Evolutionary conservation across 1,284 basidiomycete genomes (phyloP).

Genomic region (Meira nashicola): DNA sequence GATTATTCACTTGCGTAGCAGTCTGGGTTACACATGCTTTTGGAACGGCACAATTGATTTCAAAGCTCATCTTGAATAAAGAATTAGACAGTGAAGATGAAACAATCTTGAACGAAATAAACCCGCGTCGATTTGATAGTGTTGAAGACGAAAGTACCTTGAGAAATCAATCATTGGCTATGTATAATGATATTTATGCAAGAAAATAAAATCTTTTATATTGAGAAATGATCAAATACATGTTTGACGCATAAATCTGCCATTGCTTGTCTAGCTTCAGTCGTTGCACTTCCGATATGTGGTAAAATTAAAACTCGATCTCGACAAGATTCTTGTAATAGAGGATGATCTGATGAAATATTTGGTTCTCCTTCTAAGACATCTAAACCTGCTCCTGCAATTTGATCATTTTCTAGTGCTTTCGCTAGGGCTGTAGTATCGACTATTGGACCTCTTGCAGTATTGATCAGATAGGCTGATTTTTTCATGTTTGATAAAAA

Average conservation of each 20-base stretch:
- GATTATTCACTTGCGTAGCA: too few relatives aligned
- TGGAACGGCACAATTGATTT: too few relatives aligned
- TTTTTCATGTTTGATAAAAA: background rate
- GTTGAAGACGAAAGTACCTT: too few relatives aligned
- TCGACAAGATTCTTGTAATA: background rate
- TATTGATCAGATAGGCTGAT: background rate
- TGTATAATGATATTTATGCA: too few relatives aligned
- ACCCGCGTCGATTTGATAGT: too few relatives aligned
- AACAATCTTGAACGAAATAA: too few relatives aligned
- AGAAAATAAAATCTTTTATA: too few relatives aligned
- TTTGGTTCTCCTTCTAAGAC: conserved; percentile 1
- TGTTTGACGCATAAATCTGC: background rate
- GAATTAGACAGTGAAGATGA: too few relatives aligned
- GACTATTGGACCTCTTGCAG: background rate
- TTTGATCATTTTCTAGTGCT: background rate
- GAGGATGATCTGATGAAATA: background rate
- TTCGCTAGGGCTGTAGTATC: background rate
- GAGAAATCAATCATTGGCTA: too few relatives aligned
- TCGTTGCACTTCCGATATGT: background rate
- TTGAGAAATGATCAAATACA: background rate
- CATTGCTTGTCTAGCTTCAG: conserved; percentile 1
- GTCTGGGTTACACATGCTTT: too few relatives aligned
- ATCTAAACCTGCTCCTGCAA: conserved; percentile 1
- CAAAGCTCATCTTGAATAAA: too few relatives aligned
- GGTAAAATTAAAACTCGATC: background rate